These are phyloP conservation scores for Flaveria brownii DNA, from an alignment of 129 eudicot species.

Conservation along the genomic window DNA sequence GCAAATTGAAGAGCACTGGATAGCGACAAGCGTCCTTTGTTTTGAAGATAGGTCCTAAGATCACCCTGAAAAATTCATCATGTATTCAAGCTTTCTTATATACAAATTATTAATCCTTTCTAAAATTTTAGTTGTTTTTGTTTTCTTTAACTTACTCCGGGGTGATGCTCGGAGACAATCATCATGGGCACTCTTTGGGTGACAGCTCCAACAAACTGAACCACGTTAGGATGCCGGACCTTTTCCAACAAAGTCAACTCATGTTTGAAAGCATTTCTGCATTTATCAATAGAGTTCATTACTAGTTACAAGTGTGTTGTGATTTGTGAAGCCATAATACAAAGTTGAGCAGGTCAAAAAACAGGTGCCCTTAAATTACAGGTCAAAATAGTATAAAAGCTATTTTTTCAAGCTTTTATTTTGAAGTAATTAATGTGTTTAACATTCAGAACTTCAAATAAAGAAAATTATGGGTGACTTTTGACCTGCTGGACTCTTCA, in stretches of 20 bases:
- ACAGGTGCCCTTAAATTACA: background rate
- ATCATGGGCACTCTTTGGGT: conserved; percentile 98
- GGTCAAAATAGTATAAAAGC: background rate
- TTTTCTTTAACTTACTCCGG: conserved; percentile 51
- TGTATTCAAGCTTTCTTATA: conserved; percentile 7
- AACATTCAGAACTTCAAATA: background rate
- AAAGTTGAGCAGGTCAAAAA: background rate
- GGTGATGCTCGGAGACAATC: conserved; percentile 77
- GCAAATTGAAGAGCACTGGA: conserved; percentile 77
- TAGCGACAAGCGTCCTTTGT: conserved; percentile 73
- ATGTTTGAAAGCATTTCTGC: conserved; percentile 85
- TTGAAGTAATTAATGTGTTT: background rate
- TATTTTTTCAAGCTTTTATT: background rate
- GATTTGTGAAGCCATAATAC: conserved; percentile 18
- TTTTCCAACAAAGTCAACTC: conserved; percentile 91
- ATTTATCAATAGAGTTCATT: conserved; percentile 17
- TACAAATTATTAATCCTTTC: background rate
- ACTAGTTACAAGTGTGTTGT: conserved; percentile 5
- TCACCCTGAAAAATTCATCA: conserved; percentile 68
- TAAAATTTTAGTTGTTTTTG: background rate
- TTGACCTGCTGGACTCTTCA: background rate
- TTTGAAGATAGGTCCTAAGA: conserved; percentile 72
- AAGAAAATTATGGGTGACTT: background rate
- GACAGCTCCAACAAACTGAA: conserved; percentile 99
- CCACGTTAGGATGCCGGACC: conserved; percentile 97